A percentile compares a stretch with the other conserved stretches of the same genome.
Evolutionary conservation across 2,329 filamentous ascomycete species (phyloP).

Genomic region (Setomelanomma holmii): DNA sequence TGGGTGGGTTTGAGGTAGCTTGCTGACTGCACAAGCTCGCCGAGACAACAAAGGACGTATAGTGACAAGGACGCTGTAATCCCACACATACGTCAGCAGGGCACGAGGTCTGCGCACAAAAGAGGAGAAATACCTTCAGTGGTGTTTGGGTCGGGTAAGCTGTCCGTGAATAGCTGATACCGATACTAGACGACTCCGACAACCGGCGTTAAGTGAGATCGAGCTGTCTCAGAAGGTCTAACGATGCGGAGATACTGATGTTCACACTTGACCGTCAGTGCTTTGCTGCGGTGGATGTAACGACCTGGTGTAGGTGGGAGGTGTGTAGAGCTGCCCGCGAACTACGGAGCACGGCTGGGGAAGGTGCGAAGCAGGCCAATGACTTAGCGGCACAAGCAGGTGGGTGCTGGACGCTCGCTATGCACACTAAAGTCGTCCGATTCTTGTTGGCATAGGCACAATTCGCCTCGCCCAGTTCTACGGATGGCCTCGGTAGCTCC

Average conservation of each 20-base stretch:
- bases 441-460: background rate
- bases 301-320: background rate
- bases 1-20: constrained; percentile 23
- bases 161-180: too few species aligned
- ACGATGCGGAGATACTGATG: background rate
- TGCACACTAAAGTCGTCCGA: background rate
- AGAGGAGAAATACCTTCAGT: constrained; percentile 2
- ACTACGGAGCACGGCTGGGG: background rate
- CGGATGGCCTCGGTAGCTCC: constrained; percentile 23
- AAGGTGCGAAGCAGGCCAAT: too few species aligned
- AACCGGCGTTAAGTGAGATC: background rate
- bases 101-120: background rate
- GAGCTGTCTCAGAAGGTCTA: background rate
- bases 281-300: background rate
- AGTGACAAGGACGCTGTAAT: constrained; percentile 26
- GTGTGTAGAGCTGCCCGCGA: background rate
- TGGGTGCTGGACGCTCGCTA: background rate
- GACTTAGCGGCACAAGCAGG: too few species aligned
- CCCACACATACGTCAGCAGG: constrained; percentile 32
- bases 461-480: background rate
- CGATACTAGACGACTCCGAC: too few species aligned
- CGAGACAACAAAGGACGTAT: constrained; percentile 31
- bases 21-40: constrained; percentile 20
- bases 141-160: too few species aligned
- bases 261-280: too few species aligned